Conservation (phyloP, 106 monocot genomes). For the Dioscorea zingiberensis region DNA sequence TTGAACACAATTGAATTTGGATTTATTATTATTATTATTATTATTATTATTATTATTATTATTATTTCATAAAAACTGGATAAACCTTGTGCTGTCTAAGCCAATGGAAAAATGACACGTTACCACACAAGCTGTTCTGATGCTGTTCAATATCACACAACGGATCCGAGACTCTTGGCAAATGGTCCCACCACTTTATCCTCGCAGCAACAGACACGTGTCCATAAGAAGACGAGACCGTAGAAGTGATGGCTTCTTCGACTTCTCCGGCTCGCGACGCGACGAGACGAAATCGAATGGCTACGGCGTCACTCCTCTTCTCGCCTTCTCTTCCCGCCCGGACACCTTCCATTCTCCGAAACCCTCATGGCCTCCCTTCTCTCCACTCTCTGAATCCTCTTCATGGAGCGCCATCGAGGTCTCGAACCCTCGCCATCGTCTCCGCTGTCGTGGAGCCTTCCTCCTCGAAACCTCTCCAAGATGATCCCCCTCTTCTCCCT, state of each 20-base stretch:
- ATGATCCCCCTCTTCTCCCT: constrained; percentile 27
- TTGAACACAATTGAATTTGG: no score
- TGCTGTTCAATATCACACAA: no score
- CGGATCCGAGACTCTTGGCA: no score
- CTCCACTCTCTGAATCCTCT: constrained; percentile 9
- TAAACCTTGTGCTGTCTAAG: no score
- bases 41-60: no score
- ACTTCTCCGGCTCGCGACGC: background rate
- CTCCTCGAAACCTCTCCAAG: constrained; percentile 37
- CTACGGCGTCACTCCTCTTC: constrained; percentile 41
- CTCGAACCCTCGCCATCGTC: constrained; percentile 15
- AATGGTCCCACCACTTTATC: no score
- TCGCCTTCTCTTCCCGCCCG: constrained; percentile 7
- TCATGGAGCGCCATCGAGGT: background rate
- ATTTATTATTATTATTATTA: no score
- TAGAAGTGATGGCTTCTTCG: background rate
- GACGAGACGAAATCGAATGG: background rate
- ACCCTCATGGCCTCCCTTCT: constrained; percentile 18
- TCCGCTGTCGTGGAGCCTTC: constrained; percentile 56
- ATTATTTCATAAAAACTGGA: no score
- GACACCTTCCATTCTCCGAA: constrained; percentile 11
- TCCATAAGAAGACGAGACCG: background rate
- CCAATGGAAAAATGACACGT: no score
- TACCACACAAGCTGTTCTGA: no score
- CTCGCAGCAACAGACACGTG: no score